These are phyloP conservation scores for Alternaria rosae DNA, from an alignment of 2,329 filamentous ascomycete genomes.

Conservation along the genomic window DNA sequence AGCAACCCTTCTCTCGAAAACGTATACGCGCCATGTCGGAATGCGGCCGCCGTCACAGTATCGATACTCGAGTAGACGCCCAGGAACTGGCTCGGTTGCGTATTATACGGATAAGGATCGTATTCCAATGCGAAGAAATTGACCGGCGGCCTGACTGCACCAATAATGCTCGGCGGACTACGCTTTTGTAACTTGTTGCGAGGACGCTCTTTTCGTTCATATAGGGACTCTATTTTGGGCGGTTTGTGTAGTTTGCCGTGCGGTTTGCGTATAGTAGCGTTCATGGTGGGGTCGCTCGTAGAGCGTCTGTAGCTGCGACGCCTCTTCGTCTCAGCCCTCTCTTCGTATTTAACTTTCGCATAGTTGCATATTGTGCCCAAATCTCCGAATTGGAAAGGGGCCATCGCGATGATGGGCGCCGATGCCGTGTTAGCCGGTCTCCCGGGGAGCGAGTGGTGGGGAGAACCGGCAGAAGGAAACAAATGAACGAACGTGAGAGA, in stretches of 20 bases:
- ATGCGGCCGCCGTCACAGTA: slow-evolving; percentile 25
- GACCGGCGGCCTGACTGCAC: background rate
- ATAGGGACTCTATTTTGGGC: slow-evolving; percentile 16
- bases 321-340: slow-evolving; percentile 14
- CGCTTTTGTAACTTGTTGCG: slow-evolving; percentile 24
- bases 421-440: slow-evolving; percentile 4
- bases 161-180: background rate
- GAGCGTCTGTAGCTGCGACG: slow-evolving; percentile 12
- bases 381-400: slow-evolving; percentile 12
- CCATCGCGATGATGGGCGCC: slow-evolving; percentile 4
- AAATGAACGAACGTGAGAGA: background rate
- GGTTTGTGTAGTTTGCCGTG: slow-evolving; percentile 26
- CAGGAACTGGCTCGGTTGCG: slow-evolving; percentile 25
- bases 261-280: background rate
- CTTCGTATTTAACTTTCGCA: slow-evolving; percentile 20
- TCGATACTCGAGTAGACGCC: slow-evolving; percentile 32
- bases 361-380: slow-evolving; percentile 19
- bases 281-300: slow-evolving; percentile 11
- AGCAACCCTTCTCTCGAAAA: slow-evolving; percentile 33
- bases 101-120: slow-evolving; percentile 32
- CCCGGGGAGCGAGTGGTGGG: slow-evolving; percentile 8
- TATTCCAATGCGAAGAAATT: slow-evolving; percentile 27
- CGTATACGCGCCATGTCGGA: slow-evolving; percentile 30
- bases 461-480: slow-evolving; percentile 3
- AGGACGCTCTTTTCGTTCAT: slow-evolving; percentile 17